These are phyloP conservation scores for Globisporangium radiosum DNA, from an alignment of 352 stramenopile species.

Conservation along the genomic window DNA sequence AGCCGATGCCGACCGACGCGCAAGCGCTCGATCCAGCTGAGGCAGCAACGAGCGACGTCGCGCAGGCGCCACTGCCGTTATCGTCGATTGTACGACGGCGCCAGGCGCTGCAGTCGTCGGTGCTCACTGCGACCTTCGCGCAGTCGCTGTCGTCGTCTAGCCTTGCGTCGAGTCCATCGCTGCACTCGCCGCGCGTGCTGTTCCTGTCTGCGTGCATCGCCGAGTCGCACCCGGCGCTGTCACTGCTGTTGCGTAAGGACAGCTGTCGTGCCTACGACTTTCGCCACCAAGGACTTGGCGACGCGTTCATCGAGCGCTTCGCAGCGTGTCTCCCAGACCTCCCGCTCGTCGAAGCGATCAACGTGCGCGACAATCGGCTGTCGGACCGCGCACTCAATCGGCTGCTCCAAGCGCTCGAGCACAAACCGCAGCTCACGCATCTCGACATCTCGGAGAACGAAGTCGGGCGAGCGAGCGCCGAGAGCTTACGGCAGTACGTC, in stretches of 20 bases:
- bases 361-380: slow-evolving; percentile 51
- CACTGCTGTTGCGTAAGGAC: slow-evolving; percentile 40
- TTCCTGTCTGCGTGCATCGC: slow-evolving; percentile 49
- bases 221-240: slow-evolving; percentile 30
- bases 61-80: background rate
- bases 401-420: slow-evolving; percentile 49
- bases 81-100: slow-evolving; percentile 1
- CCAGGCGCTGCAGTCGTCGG: slow-evolving; percentile 14
- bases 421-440: slow-evolving; percentile 55
- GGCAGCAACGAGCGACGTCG: background rate
- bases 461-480: slow-evolving; percentile 35
- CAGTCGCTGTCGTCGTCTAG: background rate
- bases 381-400: slow-evolving; percentile 43
- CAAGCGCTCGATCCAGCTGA: too few species aligned
- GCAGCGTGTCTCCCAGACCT: slow-evolving; percentile 50
- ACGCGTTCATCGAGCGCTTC: slow-evolving; percentile 58
- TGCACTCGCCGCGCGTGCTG: slow-evolving; percentile 39
- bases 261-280: slow-evolving; percentile 44
- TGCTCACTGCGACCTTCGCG: background rate
- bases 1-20: background rate
- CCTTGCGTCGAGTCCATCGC: slow-evolving; percentile 15
- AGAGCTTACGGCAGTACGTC: slow-evolving; percentile 50
- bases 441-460: slow-evolving; percentile 62
- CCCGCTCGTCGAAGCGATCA: slow-evolving; percentile 60
- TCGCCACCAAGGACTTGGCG: slow-evolving; percentile 53